Conservation (phyloP, 768 basidiomycete genomes). For the Chalciporus sphaerocephalus region DNA sequence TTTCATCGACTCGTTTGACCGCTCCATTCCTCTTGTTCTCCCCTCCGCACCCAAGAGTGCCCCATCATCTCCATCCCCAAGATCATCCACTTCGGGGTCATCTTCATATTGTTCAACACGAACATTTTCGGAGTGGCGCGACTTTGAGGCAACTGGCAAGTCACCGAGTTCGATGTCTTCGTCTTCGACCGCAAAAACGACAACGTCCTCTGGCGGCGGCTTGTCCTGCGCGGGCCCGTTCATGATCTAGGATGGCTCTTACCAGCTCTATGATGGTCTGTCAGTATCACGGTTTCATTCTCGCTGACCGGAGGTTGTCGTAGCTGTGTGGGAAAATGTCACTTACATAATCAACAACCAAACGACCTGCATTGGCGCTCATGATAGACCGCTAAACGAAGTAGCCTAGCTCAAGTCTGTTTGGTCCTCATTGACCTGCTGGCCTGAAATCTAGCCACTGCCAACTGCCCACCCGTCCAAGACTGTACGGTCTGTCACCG, state of each 20-base stretch:
- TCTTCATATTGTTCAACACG: conserved; percentile 25
- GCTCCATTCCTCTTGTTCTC: conserved; percentile 27
- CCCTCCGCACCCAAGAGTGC: conserved; percentile 42
- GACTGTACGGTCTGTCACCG: conserved; percentile 13
- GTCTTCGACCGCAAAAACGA: not conserved
- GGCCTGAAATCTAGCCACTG: conserved; percentile 16
- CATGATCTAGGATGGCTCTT: no score
- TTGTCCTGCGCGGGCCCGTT: conserved; percentile 4
- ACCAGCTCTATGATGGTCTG: no score
- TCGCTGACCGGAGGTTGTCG: no score
- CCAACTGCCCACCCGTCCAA: conserved; percentile 11
- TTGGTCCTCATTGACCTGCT: conserved; percentile 22
- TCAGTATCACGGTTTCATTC: no score
- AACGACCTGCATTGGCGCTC: conserved; percentile 24
- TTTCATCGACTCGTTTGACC: no score
- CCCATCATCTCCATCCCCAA: conserved; percentile 39
- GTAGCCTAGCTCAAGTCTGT: conserved; percentile 16
- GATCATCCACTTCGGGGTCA: conserved; percentile 27
- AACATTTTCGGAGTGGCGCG: conserved; percentile 18
- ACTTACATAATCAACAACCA: conserved; percentile 28
- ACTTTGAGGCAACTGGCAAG: conserved; percentile 26
- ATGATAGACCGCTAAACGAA: conserved; percentile 28
- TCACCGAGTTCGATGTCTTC: conserved; percentile 33
- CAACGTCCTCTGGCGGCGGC: not conserved
- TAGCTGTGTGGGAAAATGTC: conserved; percentile 19